Base-by-base conservation (phyloP, 1,284 basidiomycete species). In the Paramarasmius palmivorus region DNA sequence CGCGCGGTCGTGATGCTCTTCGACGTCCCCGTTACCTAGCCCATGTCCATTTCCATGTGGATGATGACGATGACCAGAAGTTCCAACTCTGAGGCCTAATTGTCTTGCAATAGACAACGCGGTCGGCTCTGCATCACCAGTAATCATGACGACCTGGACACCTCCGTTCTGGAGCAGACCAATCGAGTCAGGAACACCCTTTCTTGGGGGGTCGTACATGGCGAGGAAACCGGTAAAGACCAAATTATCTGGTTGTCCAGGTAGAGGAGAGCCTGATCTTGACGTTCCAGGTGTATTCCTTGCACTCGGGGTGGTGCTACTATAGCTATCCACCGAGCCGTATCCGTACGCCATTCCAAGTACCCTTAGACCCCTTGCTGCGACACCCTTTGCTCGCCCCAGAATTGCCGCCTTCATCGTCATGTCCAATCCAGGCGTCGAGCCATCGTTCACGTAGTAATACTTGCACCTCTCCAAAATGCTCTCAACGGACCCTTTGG, bases 131-230 rank as follows among this genome's bases (percentile, higher is more conserved):
- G 94, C 88, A 65, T 98, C 96, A 14, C 96, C 96, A 0, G 96
- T 98, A 68, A 98, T 98, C 95, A 99, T 98, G 39, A 98, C 90
- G 12, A 98, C 88, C 64, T 96, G 93, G 35, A 99, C 90, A 6
- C 95, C 93, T 15, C 91, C 94, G 15, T 78, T 73, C 63, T 94
- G 91, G 23, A 98, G 75, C 22, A 89, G 73, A 26, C 78, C 78
- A 57, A 98, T 89, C 8, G 95, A 88, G 61, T 94, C 90, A 2
- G 88, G 87, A n/a, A 98, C 95, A 22, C 95, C 95, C 60, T 89
- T 88, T 41, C 96, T 78, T 0, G 96, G 96, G 2, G 96, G 96
- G 68, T 98, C 96, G 56, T 91, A 78, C 94, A 98, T 98, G 2
- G 92, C 95, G 66, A 93, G 87, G 72, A 97, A 93, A 0, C 95